Conservation (phyloP, 805 yeast species). For the Metschnikowia continentalis region DNA sequence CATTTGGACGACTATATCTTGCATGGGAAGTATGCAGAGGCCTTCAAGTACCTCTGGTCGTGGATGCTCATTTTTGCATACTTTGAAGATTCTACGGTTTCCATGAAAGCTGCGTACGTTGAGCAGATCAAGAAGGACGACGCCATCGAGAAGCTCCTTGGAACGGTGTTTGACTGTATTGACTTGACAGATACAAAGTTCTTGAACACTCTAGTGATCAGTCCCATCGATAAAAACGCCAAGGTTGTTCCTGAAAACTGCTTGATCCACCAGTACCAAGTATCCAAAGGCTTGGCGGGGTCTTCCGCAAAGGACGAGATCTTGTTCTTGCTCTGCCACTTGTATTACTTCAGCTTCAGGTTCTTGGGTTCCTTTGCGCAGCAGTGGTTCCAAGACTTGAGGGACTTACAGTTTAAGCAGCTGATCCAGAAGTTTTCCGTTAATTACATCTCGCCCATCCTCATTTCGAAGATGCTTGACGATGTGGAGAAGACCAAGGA, state of each 20-base stretch:
- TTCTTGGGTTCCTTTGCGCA: conserved; percentile 56
- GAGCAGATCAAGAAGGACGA: conserved; percentile 47
- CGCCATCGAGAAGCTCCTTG: conserved; percentile 47
- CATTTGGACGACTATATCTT: conserved; percentile 11
- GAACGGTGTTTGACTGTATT: conserved; percentile 58
- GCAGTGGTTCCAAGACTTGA: conserved; percentile 65
- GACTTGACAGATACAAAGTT: conserved; percentile 30
- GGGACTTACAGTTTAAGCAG: conserved; percentile 61
- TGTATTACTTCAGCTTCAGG: conserved; percentile 47
- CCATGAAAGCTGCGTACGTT: conserved; percentile 58
- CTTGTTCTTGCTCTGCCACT: conserved; percentile 42
- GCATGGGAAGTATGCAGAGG: conserved; percentile 8
- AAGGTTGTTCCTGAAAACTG: conserved; percentile 15
- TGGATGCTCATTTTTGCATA: conserved; percentile 64
- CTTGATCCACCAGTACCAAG: conserved; percentile 20
- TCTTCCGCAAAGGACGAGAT: conserved; percentile 29
- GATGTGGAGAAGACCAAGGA: conserved; percentile 44
- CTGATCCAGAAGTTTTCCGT: conserved; percentile 61
- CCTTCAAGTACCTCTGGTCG: conserved; percentile 52
- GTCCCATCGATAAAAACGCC: conserved; percentile 13
- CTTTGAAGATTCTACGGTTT: conserved; percentile 62
- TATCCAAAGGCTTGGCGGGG: conserved; percentile 20
- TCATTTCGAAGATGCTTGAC: conserved; percentile 55
- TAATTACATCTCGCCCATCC: conserved; percentile 56
- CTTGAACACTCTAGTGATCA: conserved; percentile 17